phyloP scores from a whole-genome alignment of 2,329 filamentous ascomycete genomes.

The Ascochyta pisi region DNA sequence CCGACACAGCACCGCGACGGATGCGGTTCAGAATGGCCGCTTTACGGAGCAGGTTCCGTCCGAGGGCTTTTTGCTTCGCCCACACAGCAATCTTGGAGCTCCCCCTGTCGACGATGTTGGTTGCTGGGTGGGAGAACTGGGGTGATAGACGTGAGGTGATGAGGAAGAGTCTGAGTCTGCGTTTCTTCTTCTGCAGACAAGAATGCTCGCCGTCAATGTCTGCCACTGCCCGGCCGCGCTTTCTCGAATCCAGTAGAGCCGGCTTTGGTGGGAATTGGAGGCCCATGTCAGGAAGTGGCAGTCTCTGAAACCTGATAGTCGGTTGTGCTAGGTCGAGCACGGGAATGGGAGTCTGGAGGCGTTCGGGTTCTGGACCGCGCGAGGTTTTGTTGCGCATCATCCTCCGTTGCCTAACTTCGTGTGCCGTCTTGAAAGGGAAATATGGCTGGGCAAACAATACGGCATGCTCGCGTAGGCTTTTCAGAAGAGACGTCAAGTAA shows the following conservation, averaged over 20 bases:
- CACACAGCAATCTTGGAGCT: conserved; percentile 56
- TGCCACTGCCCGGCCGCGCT: conserved; percentile 60
- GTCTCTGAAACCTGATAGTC: conserved; percentile 45
- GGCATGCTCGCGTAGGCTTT: conserved; percentile 38
- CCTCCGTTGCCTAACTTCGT: conserved; percentile 40
- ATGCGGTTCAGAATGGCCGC: conserved; percentile 71
- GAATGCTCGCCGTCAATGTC: conserved; percentile 65
- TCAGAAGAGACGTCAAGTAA: neutral
- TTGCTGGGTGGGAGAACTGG: conserved; percentile 72
- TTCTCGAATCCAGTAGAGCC: conserved; percentile 42
- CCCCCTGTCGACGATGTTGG: conserved; percentile 71
- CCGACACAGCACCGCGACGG: conserved; percentile 49
- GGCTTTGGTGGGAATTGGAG: conserved; percentile 46
- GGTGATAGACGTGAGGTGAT: conserved; percentile 74
- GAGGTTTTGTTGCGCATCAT: conserved; percentile 21
- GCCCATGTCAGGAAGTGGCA: conserved; percentile 35
- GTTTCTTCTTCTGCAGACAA: conserved; percentile 67
- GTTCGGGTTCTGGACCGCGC: neutral
- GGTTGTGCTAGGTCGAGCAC: conserved; percentile 17
- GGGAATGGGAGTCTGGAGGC: conserved; percentile 14
- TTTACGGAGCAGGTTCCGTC: conserved; percentile 64
- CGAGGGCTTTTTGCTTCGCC: conserved; percentile 57
- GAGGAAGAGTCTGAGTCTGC: conserved; percentile 66
- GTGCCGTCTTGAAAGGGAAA: conserved; percentile 34
- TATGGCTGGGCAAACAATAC: conserved; percentile 23